phyloP scores from a whole-genome alignment of 2,329 filamentous ascomycete genomes.

The Colletotrichum nymphaeae region DNA sequence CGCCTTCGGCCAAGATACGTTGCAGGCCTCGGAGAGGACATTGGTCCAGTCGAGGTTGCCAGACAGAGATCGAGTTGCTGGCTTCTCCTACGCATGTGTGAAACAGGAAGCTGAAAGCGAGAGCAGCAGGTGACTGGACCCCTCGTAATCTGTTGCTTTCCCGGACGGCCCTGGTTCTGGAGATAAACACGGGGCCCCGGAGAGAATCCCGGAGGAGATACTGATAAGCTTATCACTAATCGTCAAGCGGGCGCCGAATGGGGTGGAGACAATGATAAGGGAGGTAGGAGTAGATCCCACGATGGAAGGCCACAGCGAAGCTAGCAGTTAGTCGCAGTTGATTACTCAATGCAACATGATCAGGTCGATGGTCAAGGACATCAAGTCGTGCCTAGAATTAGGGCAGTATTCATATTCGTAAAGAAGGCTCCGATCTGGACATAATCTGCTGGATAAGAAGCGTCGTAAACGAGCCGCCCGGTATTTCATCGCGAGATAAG shows the following conservation, averaged over 20 bases:
- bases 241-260: background rate
- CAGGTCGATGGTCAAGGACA: background rate
- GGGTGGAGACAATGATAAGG: background rate
- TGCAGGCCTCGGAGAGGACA: background rate
- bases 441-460: background rate
- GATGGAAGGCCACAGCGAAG: background rate
- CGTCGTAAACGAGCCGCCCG: background rate
- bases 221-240: background rate
- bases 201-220: background rate
- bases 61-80: background rate
- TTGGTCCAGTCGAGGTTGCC: background rate
- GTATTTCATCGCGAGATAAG: background rate
- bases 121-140: background rate
- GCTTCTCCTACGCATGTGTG: background rate
- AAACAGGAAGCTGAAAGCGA: background rate
- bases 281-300: background rate
- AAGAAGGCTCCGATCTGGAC: background rate
- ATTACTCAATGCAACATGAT: background rate
- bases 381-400: background rate
- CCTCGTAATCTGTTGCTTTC: background rate
- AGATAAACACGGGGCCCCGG: background rate
- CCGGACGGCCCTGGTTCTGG: background rate
- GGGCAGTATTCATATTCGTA: background rate
- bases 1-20: conserved; percentile 35
- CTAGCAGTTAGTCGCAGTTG: background rate